Base-by-base conservation (phyloP, 2,329 filamentous ascomycete genomes). In the Stenocarpella maydis region DNA sequence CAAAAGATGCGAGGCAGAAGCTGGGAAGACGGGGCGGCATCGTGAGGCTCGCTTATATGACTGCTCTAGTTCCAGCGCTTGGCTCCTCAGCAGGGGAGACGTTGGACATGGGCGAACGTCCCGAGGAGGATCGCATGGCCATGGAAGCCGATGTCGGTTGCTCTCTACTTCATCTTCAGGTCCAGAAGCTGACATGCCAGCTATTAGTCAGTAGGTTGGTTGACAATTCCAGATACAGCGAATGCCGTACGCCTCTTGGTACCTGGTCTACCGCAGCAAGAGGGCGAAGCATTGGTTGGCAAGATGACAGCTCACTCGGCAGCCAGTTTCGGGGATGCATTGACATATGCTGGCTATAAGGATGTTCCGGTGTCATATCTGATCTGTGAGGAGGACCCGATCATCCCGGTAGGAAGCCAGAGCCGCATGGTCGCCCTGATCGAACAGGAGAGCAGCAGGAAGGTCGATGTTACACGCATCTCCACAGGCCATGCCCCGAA, bases 21-120 rank as follows among this genome's bases (percentile, higher is more conserved):
- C n/a, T 17, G 7, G 69, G 69, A 5, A 60, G 50, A 17, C 19
- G 24, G 7, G 69, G 69, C 17, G 69, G 69, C 15, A 54, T 71
- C 4, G 53, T 71, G 26, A 65, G 39, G 37, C 41, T 71, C 9
- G 58, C 63, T 0, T 71, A 68, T 10, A 54, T 69, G 41, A 39
- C 60, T 14, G 54, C 65, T 0, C 63, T 68, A 21, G 53, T 64
- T 2, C 26, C 55, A 12, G 54, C 26, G n/a, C 26, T 49, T 6
- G 60, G 54, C 3, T 41, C 37, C 4, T 41, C 54, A 14, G 54
- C 21, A n/a, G 21, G 63, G 9, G 14, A 2, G 2, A 34, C 53
- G 10, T 39, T 58, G 54, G 37, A 43, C 12, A 10, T 26, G 37
- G 54, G 37, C 34, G 54, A 28, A 15, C 52, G 52, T 4, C 24